Percentiles rank a stretch among this genome's conserved stretches.
These are phyloP conservation scores for Prototheca stagnorum DNA, from an alignment of 163 green algal species.

Conservation along the genomic window DNA sequence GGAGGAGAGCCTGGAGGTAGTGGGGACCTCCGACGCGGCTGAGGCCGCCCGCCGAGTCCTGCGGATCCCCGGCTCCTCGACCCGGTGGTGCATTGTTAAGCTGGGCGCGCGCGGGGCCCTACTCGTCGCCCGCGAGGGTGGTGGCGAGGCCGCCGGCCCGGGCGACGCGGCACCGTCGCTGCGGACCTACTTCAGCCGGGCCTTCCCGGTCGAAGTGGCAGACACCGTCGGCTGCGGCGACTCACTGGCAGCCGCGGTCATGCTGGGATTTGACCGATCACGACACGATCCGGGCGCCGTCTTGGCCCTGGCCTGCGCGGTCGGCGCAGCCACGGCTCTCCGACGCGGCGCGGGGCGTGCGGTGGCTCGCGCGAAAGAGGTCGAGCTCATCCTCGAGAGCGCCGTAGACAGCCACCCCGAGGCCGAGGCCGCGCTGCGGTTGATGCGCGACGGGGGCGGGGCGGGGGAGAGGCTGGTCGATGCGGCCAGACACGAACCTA, in stretches of 20 bases:
- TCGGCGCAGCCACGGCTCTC: conserved; percentile 85
- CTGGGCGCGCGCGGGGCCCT: conserved; percentile 58
- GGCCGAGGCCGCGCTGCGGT: background rate
- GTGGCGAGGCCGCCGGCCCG: too few species aligned
- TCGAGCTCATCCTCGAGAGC: conserved; percentile 22
- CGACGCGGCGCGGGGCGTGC: conserved; percentile 68
- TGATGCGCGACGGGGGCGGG: background rate
- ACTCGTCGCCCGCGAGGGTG: conserved; percentile 22
- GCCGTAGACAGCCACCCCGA: background rate
- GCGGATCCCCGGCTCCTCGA: conserved; percentile 9
- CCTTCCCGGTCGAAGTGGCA: conserved; percentile 46
- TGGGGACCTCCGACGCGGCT: conserved; percentile 34
- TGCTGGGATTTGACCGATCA: conserved; percentile 53
- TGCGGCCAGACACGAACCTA: background rate
- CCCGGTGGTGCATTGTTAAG: conserved; percentile 80
- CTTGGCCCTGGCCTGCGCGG: conserved; percentile 29
- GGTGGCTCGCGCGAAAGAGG: conserved; percentile 45
- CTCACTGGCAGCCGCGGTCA: conserved; percentile 76
- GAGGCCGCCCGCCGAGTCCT: conserved; percentile 36
- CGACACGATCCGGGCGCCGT: conserved; percentile 22
- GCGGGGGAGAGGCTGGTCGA: background rate
- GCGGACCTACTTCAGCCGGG: too few species aligned
- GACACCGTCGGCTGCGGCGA: conserved; percentile 98
- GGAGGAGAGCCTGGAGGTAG: conserved; percentile 64
- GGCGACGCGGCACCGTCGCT: conserved; percentile 4